phyloP scores from a whole-genome alignment of 768 basidiomycete genomes.

The Pleurotus citrinopileatus region DNA sequence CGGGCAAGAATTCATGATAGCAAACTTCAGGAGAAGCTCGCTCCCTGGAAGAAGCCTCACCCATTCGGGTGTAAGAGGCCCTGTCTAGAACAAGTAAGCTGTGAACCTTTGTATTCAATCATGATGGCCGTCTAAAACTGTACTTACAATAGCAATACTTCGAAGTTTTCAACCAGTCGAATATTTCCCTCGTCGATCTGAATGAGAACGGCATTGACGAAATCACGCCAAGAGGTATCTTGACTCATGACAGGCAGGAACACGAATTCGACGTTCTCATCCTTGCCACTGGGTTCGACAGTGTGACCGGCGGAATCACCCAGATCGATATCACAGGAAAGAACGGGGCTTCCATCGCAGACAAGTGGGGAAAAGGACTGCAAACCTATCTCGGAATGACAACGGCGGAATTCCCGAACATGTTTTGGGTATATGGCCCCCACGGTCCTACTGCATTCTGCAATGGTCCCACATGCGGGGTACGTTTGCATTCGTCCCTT shows the following conservation, averaged over 20 bases:
- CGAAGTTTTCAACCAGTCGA: conserved; percentile 15
- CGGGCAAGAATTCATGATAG: conserved; percentile 16
- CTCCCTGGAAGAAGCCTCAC: conserved; percentile 19
- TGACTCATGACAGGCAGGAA: conserved; percentile 9
- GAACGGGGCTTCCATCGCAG: conserved; percentile 12
- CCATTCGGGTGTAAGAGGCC: conserved; percentile 24
- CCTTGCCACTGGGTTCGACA: conserved; percentile 18
- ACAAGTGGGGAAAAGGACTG: conserved; percentile 16
- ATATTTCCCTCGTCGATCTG: conserved; percentile 16
- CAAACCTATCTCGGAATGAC: conserved; percentile 16
- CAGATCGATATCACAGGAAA: conserved; percentile 15
- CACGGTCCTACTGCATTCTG: conserved; percentile 14
- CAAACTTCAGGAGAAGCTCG: conserved; percentile 21
- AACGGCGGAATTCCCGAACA: conserved; percentile 13
- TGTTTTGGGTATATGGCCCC: conserved; percentile 18
- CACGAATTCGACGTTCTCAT: conserved; percentile 16
- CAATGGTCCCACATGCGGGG: conserved; percentile 15
- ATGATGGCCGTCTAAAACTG: not conserved
- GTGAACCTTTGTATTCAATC: not conserved
- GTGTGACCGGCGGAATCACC: conserved; percentile 11
- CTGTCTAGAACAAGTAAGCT: conserved; percentile 16
- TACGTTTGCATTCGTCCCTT: conserved; percentile 6
- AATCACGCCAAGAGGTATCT: conserved; percentile 14
- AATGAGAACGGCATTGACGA: conserved; percentile 15
- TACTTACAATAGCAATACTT: not conserved